Conservation (phyloP, 805 yeast species). For the Metschnikowia drakensbergensis region DNA sequence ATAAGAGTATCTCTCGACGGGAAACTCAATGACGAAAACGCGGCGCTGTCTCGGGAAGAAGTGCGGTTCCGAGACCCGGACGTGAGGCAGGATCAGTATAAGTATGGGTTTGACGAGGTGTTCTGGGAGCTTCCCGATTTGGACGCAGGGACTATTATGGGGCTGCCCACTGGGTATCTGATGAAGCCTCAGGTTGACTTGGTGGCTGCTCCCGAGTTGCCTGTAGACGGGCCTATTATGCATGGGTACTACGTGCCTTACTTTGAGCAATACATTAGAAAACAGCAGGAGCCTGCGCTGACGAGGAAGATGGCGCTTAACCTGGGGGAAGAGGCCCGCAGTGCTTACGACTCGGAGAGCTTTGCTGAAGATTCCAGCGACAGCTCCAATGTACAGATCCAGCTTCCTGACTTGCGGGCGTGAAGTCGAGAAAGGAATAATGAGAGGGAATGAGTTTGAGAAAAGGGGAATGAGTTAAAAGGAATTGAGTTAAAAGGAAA, state of each 20-base stretch:
- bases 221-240: background rate
- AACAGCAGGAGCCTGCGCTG: background rate
- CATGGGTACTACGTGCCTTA: conserved; percentile 9
- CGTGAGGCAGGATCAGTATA: conserved; percentile 2
- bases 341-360: conserved; percentile 9
- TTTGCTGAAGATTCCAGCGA: conserved; percentile 20
- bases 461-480: too few relatives aligned
- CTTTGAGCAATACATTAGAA: conserved; percentile 15
- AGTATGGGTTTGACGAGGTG: conserved; percentile 4
- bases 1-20: conserved; percentile 20
- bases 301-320: background rate
- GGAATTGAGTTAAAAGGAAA: background rate
- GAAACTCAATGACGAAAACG: background rate
- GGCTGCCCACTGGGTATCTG: background rate
- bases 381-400: conserved; percentile 29
- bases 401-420: conserved; percentile 18
- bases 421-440: background rate
- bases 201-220: background rate
- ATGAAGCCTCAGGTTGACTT: background rate
- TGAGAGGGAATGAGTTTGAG: background rate
- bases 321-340: background rate
- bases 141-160: background rate
- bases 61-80: conserved; percentile 2
- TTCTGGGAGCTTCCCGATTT: conserved; percentile 1
- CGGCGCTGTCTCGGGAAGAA: background rate